A percentile compares a stretch with the other conserved stretches of the same genome.
Evolutionary conservation across 768 basidiomycete species (phyloP).

Genomic region (Xerocomellus chrysenteron): DNA sequence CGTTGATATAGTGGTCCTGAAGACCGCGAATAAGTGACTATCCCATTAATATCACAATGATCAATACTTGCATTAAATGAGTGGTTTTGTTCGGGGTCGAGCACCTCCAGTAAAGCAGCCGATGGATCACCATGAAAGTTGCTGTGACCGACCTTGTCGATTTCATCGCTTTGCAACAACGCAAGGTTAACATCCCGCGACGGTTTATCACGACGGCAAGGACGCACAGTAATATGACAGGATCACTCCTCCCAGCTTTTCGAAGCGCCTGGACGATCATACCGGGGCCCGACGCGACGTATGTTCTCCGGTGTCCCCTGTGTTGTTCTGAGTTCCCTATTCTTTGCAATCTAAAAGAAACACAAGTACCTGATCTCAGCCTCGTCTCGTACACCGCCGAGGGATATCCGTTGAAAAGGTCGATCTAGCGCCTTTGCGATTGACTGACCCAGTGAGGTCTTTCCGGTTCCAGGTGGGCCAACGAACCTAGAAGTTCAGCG

Average conservation of each 20-base stretch:
- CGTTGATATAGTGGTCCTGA: conserved; percentile 89
- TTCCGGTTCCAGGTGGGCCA: conserved; percentile 89
- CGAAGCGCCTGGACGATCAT: conserved; percentile 83
- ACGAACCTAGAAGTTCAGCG: conserved; percentile 55
- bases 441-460: conserved; percentile 88
- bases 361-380: conserved; percentile 60
- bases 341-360: conserved; percentile 5
- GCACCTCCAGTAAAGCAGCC: conserved; percentile 86
- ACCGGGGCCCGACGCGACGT: conserved; percentile 87
- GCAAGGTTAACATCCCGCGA: neutral
- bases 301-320: conserved; percentile 74
- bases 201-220: neutral
- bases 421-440: conserved; percentile 79
- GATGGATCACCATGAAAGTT: conserved; percentile 92
- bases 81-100: conserved; percentile 93
- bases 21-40: neutral
- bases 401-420: conserved; percentile 89
- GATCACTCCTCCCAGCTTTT: conserved; percentile 78
- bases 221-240: conserved; percentile 68
- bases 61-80: conserved; percentile 60
- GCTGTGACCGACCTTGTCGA: conserved; percentile 86
- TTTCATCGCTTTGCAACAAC: conserved; percentile 58
- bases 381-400: conserved; percentile 93
- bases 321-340: conserved; percentile 2
- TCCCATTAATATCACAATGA: neutral